Base-by-base conservation (phyloP, 495 filamentous ascomycete species). In the Penicillium roqueforti region DNA sequence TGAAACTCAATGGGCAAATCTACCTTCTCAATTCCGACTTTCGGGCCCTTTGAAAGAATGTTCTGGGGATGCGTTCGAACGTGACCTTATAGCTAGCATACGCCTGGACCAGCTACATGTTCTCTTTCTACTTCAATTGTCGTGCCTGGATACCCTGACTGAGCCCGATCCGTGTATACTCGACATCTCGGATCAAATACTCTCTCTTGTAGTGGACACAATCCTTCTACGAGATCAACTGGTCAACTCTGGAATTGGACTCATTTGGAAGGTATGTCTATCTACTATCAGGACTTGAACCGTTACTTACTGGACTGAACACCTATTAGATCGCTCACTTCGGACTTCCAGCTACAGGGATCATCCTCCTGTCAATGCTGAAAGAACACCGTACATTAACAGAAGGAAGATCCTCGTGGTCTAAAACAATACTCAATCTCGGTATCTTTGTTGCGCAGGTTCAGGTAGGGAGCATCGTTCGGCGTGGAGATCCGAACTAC, bases 361-460 rank as follows among this genome's bases (percentile, higher is more conserved):
- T 75, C 2, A 59, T 74, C 11, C 68, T 68, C 28, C 67, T 75
- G 4, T 60, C 71, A 14, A 51, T 75, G 22, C 59, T 74, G 14
- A 65, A 63, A 26, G 62, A 68, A 42, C 60, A 32, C 3, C 29
- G 23, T n/a, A 52, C 19, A 13, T 8, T 52, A 14, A 52, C 57
- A 14, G 22, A 56, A 22, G 47, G 50, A 1, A 54, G 54, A 39
- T 42, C 62, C 3, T 56, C 68, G 2, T 56, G 62, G 14, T 64
- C 66, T 3, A 71, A 67, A 26, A 59, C 61, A 4, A 38, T 74
- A 1, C 69, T 65, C 18, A 64, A 70, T 39, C 57, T 75, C 6
- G 69, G 60, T 23, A 67, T 73, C 7, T 68, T 75, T n/a, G 72
- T 71, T 4, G 72, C 68, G 2, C 69, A 74, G 45, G 60, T 74